These are phyloP conservation scores for Vigna radiata DNA, from an alignment of 306 rosid species.

Conservation along the genomic window DNA sequence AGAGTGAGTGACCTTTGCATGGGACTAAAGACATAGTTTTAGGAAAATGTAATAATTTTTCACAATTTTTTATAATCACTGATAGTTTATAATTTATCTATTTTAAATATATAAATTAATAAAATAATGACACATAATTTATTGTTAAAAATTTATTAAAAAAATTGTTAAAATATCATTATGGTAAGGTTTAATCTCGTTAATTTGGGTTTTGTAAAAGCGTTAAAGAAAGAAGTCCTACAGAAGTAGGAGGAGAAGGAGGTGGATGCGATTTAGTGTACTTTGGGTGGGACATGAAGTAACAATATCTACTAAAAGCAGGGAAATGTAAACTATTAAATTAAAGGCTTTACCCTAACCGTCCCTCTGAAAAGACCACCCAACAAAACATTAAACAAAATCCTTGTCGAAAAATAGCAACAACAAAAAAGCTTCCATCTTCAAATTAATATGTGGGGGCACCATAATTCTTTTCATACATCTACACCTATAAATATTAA, in stretches of 20 bases:
- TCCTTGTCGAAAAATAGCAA: slow-evolving; percentile 38
- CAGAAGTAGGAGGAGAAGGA: not conserved
- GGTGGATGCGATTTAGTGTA: slow-evolving; percentile 24
- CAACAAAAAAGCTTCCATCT: slow-evolving; percentile 31
- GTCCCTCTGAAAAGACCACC: slow-evolving; percentile 42
- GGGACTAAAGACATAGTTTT: not conserved
- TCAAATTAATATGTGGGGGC: slow-evolving; percentile 38
- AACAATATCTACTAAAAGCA: slow-evolving; percentile 27
- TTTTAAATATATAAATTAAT: too few relatives aligned
- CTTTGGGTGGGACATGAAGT: slow-evolving; percentile 35
- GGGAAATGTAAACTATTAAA: slow-evolving; percentile 7
- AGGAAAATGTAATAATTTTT: too few relatives aligned
- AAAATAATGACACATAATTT: too few relatives aligned
- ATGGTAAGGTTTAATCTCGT: not conserved
- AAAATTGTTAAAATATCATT: too few relatives aligned
- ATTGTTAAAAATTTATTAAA: too few relatives aligned
- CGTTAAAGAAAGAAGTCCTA: not conserved
- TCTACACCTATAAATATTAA: slow-evolving; percentile 5
- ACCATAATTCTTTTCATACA: slow-evolving; percentile 27
- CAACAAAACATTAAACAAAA: slow-evolving; percentile 44
- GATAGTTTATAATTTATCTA: too few relatives aligned
- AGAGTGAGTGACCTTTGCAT: not conserved
- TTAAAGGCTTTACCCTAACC: slow-evolving; percentile 18
- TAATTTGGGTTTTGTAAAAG: not conserved
- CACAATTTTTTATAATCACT: too few relatives aligned